These are phyloP conservation scores for Claviceps quebecensis DNA, from an alignment of 2,329 filamentous ascomycete species.

Conservation along the genomic window DNA sequence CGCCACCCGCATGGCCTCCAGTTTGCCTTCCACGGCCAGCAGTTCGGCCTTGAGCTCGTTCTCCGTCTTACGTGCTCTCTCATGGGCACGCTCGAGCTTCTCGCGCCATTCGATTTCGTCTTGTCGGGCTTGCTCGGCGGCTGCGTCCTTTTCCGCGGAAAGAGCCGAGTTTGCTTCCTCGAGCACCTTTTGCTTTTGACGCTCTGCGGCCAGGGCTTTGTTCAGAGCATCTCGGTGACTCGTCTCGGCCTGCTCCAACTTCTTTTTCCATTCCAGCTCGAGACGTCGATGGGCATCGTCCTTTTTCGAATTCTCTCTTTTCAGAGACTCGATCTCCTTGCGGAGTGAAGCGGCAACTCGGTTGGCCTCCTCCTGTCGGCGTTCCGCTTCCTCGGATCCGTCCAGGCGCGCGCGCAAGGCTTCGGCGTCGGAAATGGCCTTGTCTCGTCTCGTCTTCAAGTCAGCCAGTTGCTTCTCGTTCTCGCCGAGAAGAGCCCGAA, in stretches of 20 bases:
- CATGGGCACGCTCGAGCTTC: conserved; percentile 57
- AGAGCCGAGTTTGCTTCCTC: conserved; percentile 49
- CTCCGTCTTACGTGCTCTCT: conserved; percentile 54
- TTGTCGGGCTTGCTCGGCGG: conserved; percentile 52
- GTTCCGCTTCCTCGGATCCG: conserved; percentile 41
- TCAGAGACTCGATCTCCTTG: conserved; percentile 22
- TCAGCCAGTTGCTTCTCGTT: conserved; percentile 51
- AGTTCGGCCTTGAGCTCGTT: conserved; percentile 68
- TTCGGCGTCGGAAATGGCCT: conserved; percentile 36
- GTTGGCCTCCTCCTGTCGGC: conserved; percentile 29
- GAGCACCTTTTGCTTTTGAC: conserved; percentile 40
- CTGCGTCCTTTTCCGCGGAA: conserved; percentile 64
- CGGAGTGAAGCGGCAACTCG: conserved; percentile 39
- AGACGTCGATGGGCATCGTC: conserved; percentile 54
- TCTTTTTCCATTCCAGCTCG: conserved; percentile 53
- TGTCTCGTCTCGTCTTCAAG: conserved; percentile 44
- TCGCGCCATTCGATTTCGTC: conserved; percentile 62
- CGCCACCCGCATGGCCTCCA: conserved; percentile 72
- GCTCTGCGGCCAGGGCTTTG: conserved; percentile 53
- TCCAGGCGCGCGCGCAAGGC: conserved; percentile 32
- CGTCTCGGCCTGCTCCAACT: conserved; percentile 47
- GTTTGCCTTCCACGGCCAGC: conserved; percentile 68
- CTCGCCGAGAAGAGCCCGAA: conserved; percentile 52
- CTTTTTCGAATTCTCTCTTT: conserved; percentile 43
- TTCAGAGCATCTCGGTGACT: conserved; percentile 53